Base-by-base conservation (phyloP, 768 basidiomycete genomes). In the Tricholoma sp. region DNA sequence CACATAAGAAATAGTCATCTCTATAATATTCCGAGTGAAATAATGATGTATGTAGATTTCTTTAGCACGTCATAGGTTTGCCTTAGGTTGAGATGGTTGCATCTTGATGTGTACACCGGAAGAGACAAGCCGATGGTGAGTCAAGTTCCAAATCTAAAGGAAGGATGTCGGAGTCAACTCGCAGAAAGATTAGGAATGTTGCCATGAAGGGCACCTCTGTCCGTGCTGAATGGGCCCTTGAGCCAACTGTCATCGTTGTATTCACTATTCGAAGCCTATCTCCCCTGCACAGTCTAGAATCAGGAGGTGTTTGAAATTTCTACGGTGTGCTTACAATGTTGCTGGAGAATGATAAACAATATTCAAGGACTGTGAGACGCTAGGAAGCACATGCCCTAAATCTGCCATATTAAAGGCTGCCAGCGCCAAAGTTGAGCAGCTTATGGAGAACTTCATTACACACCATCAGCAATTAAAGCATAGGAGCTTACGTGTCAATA, bases 261-360 rank as follows among this genome's bases (percentile, higher is more conserved):
- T 74, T 80, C 4, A 84, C 73, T 29, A 84, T 75, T 1, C 80
- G 77, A 52, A 84, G 54, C 53, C 66, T 73, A 56, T 83, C 81
- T 45, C 80, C 75, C 34, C 83, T 84, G 39, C 16, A 3, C 5
- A 34, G 18, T 57, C 16, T 43, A 31, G 18, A 2, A 11, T 18
- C 8, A 35, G 11, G 1, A 6, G 43, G 11, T 22, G 7, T 18
- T 27, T 16, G 22, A 11, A 11, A 50, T 18, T 32, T 7, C 18
- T 52, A 31, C 14, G 34, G 16, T 27, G 8, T 5, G 63, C 76
- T 62, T 63, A 83, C 83, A 74, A 24, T 9, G 61, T 59, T 19
- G 82, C 83, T n/a, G 83, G 83, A 51, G 83, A 78, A 56, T 84
- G 83, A 55, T 80, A 84, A 18, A 80, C 70, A 5, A 83, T 68